phyloP scores from a whole-genome alignment of 176 grass and related monocot genomes.

The Oryza punctata region DNA sequence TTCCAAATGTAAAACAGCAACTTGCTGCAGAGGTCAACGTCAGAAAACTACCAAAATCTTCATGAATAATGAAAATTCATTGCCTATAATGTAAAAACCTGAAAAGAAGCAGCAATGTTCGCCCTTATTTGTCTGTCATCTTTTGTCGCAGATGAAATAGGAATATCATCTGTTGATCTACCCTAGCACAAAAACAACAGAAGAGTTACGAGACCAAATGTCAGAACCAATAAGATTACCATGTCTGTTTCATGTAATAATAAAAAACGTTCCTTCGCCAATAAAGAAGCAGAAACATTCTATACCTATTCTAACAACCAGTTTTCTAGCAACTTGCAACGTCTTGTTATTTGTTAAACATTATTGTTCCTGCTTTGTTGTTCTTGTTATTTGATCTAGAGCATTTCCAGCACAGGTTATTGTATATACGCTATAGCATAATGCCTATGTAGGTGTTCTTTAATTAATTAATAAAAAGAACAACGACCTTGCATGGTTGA shows the following conservation, averaged over 20 bases:
- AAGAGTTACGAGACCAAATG: slow-evolving; percentile 30
- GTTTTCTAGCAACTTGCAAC: background rate
- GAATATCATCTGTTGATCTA: slow-evolving; percentile 58
- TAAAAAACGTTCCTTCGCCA: slow-evolving; percentile 1
- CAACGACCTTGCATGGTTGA: background rate
- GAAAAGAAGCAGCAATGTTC: slow-evolving; percentile 95
- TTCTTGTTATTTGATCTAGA: background rate
- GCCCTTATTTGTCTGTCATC: slow-evolving; percentile 73
- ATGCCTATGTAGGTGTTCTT: slow-evolving; percentile 1
- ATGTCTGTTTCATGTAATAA: background rate
- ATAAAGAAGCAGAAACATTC: background rate
- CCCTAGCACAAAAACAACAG: slow-evolving; percentile 22
- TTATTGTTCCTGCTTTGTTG: no score
- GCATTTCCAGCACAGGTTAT: background rate
- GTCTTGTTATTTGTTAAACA: background rate
- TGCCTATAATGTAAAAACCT: slow-evolving; percentile 55
- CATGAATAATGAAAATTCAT: background rate
- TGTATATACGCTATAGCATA: background rate
- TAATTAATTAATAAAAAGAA: background rate
- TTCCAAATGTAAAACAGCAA: slow-evolving; percentile 98
- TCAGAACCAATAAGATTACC: slow-evolving; percentile 9
- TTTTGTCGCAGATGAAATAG: slow-evolving; percentile 62
- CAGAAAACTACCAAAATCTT: slow-evolving; percentile 12
- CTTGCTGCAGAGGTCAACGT: slow-evolving; percentile 53
- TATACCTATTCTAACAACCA: background rate